Conservation (phyloP, 2,329 filamentous ascomycete species). For the Aureobasidium pullulans region DNA sequence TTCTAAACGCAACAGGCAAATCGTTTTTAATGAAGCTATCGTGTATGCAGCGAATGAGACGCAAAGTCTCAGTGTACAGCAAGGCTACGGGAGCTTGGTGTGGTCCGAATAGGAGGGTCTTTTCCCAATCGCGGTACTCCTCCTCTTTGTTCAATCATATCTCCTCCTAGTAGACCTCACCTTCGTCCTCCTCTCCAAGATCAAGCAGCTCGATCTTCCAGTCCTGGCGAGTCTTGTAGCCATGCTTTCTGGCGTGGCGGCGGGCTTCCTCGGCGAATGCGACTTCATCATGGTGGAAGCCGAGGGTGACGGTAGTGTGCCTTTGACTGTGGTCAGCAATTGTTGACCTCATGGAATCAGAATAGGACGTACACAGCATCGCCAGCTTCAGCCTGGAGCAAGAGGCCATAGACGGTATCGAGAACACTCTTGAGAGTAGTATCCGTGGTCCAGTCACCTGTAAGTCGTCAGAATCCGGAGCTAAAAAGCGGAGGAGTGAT, state of each 20-base stretch:
- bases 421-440: conserved; percentile 27
- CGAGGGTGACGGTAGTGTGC: conserved; percentile 27
- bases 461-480: too few relatives aligned
- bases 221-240: conserved; percentile 22
- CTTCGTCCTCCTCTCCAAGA: background rate
- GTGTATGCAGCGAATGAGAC: too few relatives aligned
- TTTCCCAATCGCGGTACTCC: too few relatives aligned
- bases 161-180: too few relatives aligned
- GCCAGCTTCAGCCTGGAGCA: conserved; percentile 27
- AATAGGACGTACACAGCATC: conserved; percentile 21
- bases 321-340: background rate
- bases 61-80: too few relatives aligned
- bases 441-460: conserved; percentile 28
- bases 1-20: too few relatives aligned
- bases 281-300: conserved; percentile 27
- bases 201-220: conserved; percentile 22
- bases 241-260: conserved; percentile 25
- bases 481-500: too few relatives aligned
- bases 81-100: too few relatives aligned
- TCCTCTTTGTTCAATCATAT: too few relatives aligned
- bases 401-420: conserved; percentile 29
- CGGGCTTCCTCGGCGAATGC: conserved; percentile 28
- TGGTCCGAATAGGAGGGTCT: too few relatives aligned
- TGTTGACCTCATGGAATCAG: too few relatives aligned
- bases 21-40: too few relatives aligned